Percentiles rank a stretch among this genome's conserved stretches.
Evolutionary conservation across 768 basidiomycete species (phyloP).

Genomic region (Lactarius sanguifluus): DNA sequence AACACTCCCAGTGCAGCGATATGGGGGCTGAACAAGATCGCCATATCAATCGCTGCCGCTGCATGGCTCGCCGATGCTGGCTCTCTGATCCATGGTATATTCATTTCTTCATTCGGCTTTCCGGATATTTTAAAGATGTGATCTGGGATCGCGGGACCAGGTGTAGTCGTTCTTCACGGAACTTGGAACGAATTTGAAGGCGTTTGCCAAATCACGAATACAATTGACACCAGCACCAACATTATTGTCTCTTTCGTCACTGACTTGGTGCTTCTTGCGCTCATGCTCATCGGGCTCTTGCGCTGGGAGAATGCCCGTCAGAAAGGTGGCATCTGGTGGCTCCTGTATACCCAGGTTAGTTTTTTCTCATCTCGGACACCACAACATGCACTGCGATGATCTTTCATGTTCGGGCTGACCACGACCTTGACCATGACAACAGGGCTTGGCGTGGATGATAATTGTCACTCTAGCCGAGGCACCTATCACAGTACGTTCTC

Average conservation of each 20-base stretch:
- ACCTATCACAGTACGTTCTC: constrained; percentile 6
- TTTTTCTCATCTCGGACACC: background rate
- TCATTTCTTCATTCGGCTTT: background rate
- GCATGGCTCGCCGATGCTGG: background rate
- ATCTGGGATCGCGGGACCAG: background rate
- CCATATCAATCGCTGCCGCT: background rate
- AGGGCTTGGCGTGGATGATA: constrained; percentile 10
- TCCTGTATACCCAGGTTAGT: constrained; percentile 10
- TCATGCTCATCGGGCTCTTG: constrained; percentile 13
- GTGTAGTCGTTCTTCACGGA: background rate
- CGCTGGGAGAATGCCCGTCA: constrained; percentile 8
- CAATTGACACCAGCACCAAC: background rate
- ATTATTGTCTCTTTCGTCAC: background rate
- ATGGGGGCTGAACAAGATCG: constrained; percentile 9
- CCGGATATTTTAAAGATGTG: background rate
- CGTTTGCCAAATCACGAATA: background rate
- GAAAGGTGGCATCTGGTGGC: constrained; percentile 5
- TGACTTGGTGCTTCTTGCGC: constrained; percentile 1
- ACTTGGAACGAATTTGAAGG: background rate
- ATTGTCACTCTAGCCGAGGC: constrained; percentile 1
- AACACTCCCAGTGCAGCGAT: constrained; percentile 7
- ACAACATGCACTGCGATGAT: background rate
- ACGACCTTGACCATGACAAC: background rate
- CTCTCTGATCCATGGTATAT: background rate
- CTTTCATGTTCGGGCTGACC: background rate